phyloP scores from a whole-genome alignment of 208 protist genomes.

The Leishmania martiniquensis region DNA sequence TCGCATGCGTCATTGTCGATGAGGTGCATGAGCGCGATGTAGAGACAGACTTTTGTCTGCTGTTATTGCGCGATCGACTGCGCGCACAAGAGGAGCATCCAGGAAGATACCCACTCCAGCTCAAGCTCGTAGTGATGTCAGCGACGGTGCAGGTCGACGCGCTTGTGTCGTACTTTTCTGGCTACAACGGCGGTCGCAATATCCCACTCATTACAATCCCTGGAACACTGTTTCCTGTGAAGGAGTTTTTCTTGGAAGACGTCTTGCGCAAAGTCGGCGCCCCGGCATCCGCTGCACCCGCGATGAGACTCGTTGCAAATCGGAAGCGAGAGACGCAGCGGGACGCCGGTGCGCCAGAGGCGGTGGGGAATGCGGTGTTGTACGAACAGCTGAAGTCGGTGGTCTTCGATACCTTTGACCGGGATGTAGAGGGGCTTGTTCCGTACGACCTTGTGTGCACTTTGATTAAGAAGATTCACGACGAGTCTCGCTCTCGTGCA shows the following conservation, averaged over 20 bases:
- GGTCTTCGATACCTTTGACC: slow-evolving; percentile 57
- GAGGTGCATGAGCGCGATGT: slow-evolving; percentile 91
- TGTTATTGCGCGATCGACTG: slow-evolving; percentile 76
- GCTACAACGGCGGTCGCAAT: slow-evolving; percentile 28
- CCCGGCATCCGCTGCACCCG: slow-evolving; percentile 30
- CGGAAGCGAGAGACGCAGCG: slow-evolving; percentile 12
- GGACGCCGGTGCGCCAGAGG: not conserved
- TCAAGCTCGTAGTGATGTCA: slow-evolving; percentile 98
- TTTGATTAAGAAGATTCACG: slow-evolving; percentile 70
- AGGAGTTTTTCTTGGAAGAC: slow-evolving; percentile 91
- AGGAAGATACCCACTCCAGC: slow-evolving; percentile 40
- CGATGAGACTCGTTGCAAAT: slow-evolving; percentile 35
- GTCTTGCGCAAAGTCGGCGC: slow-evolving; percentile 53
- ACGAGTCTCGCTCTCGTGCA: slow-evolving; percentile 33
- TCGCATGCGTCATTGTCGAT: slow-evolving; percentile 88
- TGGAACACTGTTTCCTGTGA: slow-evolving; percentile 79
- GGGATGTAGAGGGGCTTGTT: slow-evolving; percentile 63
- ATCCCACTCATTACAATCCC: slow-evolving; percentile 83
- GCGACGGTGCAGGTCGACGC: slow-evolving; percentile 89
- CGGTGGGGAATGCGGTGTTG: slow-evolving; percentile 12
- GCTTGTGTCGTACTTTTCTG: slow-evolving; percentile 70
- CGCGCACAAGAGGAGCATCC: slow-evolving; percentile 49
- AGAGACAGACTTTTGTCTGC: slow-evolving; percentile 84
- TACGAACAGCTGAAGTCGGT: slow-evolving; percentile 69
- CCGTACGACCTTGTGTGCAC: slow-evolving; percentile 73